These are phyloP conservation scores for Jacaranda mimosifolia DNA, from an alignment of 257 asterid species.

Conservation along the genomic window DNA sequence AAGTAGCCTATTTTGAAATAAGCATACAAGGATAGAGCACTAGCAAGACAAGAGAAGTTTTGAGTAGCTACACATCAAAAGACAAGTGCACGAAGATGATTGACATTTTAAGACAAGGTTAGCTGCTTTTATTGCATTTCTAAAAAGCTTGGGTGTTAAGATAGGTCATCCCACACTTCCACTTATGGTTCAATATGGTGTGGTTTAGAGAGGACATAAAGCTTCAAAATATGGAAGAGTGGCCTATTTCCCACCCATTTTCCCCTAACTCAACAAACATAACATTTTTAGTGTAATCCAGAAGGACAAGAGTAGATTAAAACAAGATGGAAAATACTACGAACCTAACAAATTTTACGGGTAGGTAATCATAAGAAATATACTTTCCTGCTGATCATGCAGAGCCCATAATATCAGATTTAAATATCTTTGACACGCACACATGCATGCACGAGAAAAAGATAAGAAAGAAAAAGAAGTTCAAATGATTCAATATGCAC, in stretches of 20 bases:
- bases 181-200: not conserved
- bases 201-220: not conserved
- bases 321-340: not conserved
- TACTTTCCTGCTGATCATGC: too few relatives aligned
- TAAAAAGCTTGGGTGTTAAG: not conserved
- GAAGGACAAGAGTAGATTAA: not conserved
- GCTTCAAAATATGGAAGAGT: conserved; percentile 3
- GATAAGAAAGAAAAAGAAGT: not conserved
- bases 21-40: not conserved
- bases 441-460: not conserved
- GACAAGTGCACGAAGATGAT: not conserved
- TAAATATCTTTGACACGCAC: not conserved
- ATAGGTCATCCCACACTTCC: not conserved
- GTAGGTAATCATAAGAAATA: not conserved
- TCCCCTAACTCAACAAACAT: not conserved
- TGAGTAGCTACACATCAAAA: not conserved
- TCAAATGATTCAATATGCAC: not conserved
- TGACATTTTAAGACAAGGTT: not conserved
- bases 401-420: not conserved
- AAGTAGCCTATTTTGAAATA: not conserved
- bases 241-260: not conserved
- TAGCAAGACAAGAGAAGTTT: not conserved
- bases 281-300: not conserved
- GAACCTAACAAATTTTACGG: not conserved
- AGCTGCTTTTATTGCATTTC: not conserved